Percentiles rank a stretch among this genome's conserved stretches.
Conservation (phyloP, 345 rosid genomes). For the Litchi chinensis region DNA sequence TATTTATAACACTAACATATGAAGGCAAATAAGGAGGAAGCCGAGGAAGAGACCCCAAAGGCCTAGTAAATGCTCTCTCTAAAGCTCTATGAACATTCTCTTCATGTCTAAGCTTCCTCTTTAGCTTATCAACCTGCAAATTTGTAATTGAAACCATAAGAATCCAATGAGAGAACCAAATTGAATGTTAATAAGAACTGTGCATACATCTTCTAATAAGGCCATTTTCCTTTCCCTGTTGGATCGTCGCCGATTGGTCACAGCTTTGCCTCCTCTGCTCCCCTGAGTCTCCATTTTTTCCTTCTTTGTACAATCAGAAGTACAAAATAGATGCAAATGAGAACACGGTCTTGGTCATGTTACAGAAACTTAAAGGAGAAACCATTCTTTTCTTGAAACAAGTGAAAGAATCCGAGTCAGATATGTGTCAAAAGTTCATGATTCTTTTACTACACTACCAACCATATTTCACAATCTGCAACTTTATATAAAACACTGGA, state of each 20-base stretch:
- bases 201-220: constrained; percentile 79
- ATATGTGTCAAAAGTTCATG: constrained; percentile 54
- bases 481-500: constrained; percentile 19
- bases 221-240: constrained; percentile 80
- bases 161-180: constrained; percentile 19
- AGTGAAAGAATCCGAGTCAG: constrained; percentile 53
- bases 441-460: constrained; percentile 19
- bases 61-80: constrained; percentile 93
- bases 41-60: constrained; percentile 95
- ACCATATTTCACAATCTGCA: constrained; percentile 31
- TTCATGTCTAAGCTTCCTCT: constrained; percentile 89
- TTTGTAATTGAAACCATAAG: constrained; percentile 7
- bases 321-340: constrained; percentile 25
- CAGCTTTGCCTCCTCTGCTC: constrained; percentile 46
- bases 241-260: constrained; percentile 55
- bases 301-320: constrained; percentile 38
- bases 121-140: constrained; percentile 86
- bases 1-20: constrained; percentile 50
- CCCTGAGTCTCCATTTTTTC: constrained; percentile 57
- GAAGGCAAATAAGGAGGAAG: constrained; percentile 94
- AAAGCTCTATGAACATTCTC: constrained; percentile 97
- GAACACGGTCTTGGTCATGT: not conserved
- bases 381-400: constrained; percentile 61
- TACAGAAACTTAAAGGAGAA: constrained; percentile 24
- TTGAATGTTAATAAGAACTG: not conserved